Evolutionary conservation across 2,329 filamentous ascomycete genomes (phyloP).

Genomic region (Penicillium griseofulvum): DNA sequence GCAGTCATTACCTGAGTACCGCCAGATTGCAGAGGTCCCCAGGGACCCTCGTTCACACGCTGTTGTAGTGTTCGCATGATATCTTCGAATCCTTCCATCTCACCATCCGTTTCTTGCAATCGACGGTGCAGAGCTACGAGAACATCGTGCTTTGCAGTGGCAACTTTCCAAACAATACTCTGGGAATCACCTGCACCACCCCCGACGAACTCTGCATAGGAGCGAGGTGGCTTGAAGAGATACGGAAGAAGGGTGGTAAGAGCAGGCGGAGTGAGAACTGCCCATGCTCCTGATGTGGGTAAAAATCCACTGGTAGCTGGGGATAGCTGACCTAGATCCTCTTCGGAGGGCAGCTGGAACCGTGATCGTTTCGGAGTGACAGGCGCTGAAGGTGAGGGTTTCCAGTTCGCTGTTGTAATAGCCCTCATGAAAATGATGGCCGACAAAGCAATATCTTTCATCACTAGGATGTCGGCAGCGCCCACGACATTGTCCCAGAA

Average conservation of each 20-base stretch:
- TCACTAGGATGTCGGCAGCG: slow-evolving; percentile 56
- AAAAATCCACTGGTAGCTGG: slow-evolving; percentile 36
- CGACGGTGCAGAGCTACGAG: slow-evolving; percentile 49
- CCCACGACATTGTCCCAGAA: slow-evolving; percentile 54
- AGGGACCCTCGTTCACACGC: slow-evolving; percentile 43
- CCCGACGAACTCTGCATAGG: slow-evolving; percentile 58
- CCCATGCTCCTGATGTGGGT: slow-evolving; percentile 49
- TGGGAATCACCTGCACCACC: slow-evolving; percentile 56
- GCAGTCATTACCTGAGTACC: slow-evolving; percentile 38
- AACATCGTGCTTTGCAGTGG: slow-evolving; percentile 57
- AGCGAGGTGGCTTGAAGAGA: slow-evolving; percentile 56
- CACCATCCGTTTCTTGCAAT: slow-evolving; percentile 39
- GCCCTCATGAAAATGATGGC: slow-evolving; percentile 53
- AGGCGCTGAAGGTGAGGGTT: slow-evolving; percentile 35
- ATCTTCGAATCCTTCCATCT: slow-evolving; percentile 38
- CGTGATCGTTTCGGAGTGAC: slow-evolving; percentile 21
- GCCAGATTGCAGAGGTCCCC: slow-evolving; percentile 35
- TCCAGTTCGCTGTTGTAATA: slow-evolving; percentile 57
- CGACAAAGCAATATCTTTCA: slow-evolving; percentile 57
- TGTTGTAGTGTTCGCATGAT: slow-evolving; percentile 41
- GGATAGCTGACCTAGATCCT: slow-evolving; percentile 36
- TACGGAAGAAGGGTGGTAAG: slow-evolving; percentile 54
- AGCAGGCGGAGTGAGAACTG: slow-evolving; percentile 53
- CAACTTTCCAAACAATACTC: slow-evolving; percentile 57
- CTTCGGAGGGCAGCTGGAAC: slow-evolving; percentile 43